Evolutionary conservation across 331 rosid genomes (phyloP), one percentile per base, ranked within the genome.

Genomic region (Cucumis variabilis): DNA sequence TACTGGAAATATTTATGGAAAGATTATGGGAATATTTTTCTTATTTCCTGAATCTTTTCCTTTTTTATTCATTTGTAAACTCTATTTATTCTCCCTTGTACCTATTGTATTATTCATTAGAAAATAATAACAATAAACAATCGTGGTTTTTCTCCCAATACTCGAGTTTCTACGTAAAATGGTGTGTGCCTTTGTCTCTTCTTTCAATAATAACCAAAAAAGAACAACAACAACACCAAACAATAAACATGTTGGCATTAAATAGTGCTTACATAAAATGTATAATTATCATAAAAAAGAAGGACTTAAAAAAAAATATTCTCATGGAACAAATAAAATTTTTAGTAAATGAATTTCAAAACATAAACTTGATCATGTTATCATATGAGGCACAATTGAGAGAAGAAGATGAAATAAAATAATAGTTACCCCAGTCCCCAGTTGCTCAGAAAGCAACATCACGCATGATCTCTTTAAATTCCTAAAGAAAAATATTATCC

Each of bases 381-480:
- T 44, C 58, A 23, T 76, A 48, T 76, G 21, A 76, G 63, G 58
- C 82, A 76, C 60, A 12, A 17, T 76, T 20, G 82, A 76, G 62
- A 46, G 33, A 76, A 46, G 4, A 21, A 10, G 24, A 75, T 72
- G 28, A 75, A 73, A 17, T 28, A n/a, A 48, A 19, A 76, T 76
- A 11, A 23, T 48, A 76, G 62, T n/a, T 74, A 33, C 19, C 82
- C 82, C 16, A 23, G 63, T 76, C 11, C 81, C 55, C n/a, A 41
- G 81, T 74, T 41, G 62, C 82, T 46, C 28, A 19, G 55, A 75
- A 12, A 23, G 62, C 63, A 48, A 76, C 82, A 76, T 30, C 82
- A 46, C 9, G 13, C 82, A 76, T 11, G 28, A 46, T 16, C 30
- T 20, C 16, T 76, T 46, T 46, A 76, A 44, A 46, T 12, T 37